phyloP scores from a whole-genome alignment of 768 basidiomycete genomes.

The Tulasnella sp. region DNA sequence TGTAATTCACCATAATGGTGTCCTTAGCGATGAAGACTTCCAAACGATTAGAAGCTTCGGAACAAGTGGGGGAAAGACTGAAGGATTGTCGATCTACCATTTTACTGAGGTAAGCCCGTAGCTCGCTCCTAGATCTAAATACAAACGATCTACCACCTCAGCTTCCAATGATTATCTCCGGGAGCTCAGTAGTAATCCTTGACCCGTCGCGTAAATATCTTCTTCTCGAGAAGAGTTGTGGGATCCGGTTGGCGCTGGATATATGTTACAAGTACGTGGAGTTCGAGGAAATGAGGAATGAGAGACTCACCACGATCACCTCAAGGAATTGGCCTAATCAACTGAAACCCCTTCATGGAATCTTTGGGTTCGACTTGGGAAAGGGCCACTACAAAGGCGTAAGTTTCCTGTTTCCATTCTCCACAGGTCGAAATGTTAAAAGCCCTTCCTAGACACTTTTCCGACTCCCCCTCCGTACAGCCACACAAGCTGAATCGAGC shows the following conservation, averaged over 20 bases:
- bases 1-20: background rate
- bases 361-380: background rate
- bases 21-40: background rate
- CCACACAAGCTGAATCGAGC: background rate
- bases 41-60: background rate
- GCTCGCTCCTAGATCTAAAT: background rate
- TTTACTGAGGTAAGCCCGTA: background rate
- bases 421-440: background rate
- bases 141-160: background rate
- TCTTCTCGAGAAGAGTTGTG: background rate
- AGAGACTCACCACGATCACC: background rate
- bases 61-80: background rate
- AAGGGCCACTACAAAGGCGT: conserved; percentile 6
- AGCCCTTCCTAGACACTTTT: conserved; percentile 2
- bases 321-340: background rate
- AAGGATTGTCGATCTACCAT: conserved; percentile 13
- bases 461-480: conserved; percentile 13
- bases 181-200: background rate
- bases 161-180: conserved; percentile 9
- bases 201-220: conserved; percentile 11
- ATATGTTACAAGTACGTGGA: background rate
- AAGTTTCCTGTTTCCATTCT: background rate
- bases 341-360: background rate
- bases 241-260: background rate
- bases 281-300: background rate